Evolutionary conservation across 805 yeast species (phyloP).

Genomic region (Vanderwaltozyma tropicalis): DNA sequence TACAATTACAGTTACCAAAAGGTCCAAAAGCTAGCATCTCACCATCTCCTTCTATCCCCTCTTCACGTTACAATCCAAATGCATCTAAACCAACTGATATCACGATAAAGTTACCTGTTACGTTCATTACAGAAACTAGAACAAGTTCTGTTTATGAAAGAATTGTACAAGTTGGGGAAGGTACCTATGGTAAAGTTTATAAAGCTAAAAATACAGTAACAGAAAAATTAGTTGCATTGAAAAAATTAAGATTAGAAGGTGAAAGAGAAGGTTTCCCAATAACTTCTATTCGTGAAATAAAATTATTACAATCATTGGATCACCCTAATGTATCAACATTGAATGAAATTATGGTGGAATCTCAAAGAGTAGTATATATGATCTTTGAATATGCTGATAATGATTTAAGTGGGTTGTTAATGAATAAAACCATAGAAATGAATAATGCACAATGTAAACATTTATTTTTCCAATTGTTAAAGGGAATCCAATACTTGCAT

Average conservation of each 20-base stretch:
- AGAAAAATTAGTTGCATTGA: slow-evolving; percentile 70
- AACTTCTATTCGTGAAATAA: slow-evolving; percentile 87
- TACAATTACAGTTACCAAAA: slow-evolving; percentile 12
- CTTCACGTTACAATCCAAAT: slow-evolving; percentile 2
- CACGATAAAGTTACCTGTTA: neutral
- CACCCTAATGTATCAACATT: slow-evolving; percentile 77
- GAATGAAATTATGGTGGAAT: slow-evolving; percentile 81
- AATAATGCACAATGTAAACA: slow-evolving; percentile 56
- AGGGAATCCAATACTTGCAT: slow-evolving; percentile 63
- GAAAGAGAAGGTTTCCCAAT: slow-evolving; percentile 95
- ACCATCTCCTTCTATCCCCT: neutral
- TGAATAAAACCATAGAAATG: slow-evolving; percentile 59
- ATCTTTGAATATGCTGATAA: slow-evolving; percentile 89
- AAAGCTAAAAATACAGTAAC: slow-evolving; percentile 61
- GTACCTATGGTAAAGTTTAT: slow-evolving; percentile 69
- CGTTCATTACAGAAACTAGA: slow-evolving; percentile 9
- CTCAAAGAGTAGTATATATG: slow-evolving; percentile 60
- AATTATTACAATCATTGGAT: slow-evolving; percentile 63
- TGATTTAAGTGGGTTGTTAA: slow-evolving; percentile 78
- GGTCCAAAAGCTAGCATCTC: slow-evolving; percentile 16
- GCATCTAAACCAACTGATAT: neutral
- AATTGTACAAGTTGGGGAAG: slow-evolving; percentile 92
- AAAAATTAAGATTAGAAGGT: slow-evolving; percentile 68
- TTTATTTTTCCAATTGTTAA: slow-evolving; percentile 52
- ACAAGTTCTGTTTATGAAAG: slow-evolving; percentile 42